Base-by-base conservation (phyloP, 257 asterid species). In the Sherardia arvensis region DNA sequence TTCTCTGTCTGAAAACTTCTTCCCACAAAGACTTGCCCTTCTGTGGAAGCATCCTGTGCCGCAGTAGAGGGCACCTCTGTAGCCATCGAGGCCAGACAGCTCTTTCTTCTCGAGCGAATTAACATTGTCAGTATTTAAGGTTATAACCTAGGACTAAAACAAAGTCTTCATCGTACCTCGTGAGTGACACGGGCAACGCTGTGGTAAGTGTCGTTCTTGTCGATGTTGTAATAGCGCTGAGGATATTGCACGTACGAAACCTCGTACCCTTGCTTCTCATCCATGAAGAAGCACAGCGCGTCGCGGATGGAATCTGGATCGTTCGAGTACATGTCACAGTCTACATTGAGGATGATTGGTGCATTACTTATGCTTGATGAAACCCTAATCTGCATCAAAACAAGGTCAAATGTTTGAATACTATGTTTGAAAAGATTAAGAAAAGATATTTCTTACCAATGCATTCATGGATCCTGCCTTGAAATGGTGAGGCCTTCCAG, bases 251-350 rank as follows among this genome's bases (percentile, higher is more conserved):
- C 87, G 20, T 73, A 91, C 1, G 85, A 67, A 5, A 71, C 74
- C 40, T 59, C 67, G 0, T 81, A 59, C 2, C 96, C 97, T 66
- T 69, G 70, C 12, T 72, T 70, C 60, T 82, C 82, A 22, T 87
- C 97, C 79, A 91, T 65, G 64, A 87, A 85, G 79, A 92, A 89
- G 78, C 98, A 89, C 27, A 87, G 4, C 20, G 95, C 81, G 47
- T 88, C 95, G 4, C 66, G 61, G 45, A 88, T 17, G 67, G 91
- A 71, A 71, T 83, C 80, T 6, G 97, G 81, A 74, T 92, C 87
- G 11, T 87, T 89, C 1, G 87, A 76, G 70, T 87, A 89, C 98
- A 89, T 92, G 65, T 92, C 98, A 55, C 98, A 92, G 73, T 92
- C 98, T 62, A 92, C 69, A 32, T 86, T 86, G 58, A 88, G 93